Evolutionary conservation across 768 basidiomycete genomes (phyloP).

Genomic region (Tricholoma sp.): DNA sequence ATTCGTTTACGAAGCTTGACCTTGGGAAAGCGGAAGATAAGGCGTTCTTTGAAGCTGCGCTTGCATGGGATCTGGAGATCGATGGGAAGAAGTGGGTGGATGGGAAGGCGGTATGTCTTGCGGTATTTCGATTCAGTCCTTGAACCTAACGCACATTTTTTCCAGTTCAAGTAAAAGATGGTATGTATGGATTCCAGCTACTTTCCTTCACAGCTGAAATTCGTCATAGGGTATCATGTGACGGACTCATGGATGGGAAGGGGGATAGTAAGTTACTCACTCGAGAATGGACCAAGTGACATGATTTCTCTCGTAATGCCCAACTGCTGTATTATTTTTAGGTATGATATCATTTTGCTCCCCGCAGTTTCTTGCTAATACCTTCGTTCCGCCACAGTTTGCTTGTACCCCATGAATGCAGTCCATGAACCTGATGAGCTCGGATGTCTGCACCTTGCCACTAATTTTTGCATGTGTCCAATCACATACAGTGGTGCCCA

Average conservation of each 20-base stretch:
- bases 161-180: neutral
- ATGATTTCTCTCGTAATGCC: too few species aligned
- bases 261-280: neutral
- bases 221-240: neutral
- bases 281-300: too few species aligned
- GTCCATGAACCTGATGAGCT: too few species aligned
- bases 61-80: constrained; percentile 2
- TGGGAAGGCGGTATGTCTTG: neutral
- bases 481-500: too few species aligned
- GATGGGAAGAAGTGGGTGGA: constrained; percentile 3
- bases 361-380: too few species aligned
- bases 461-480: too few species aligned
- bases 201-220: too few species aligned
- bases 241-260: neutral
- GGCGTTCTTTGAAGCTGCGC: constrained; percentile 74
- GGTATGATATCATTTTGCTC: too few species aligned
- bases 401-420: too few species aligned
- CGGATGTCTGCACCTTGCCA: too few species aligned
- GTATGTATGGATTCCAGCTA: neutral
- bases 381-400: too few species aligned
- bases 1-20: constrained; percentile 74
- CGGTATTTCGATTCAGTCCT: neutral
- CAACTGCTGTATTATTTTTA: too few species aligned
- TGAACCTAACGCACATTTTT: neutral
- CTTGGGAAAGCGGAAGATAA: constrained; percentile 70